A percentile compares a stretch with the other conserved stretches of the same genome.
Conservation (phyloP, 345 rosid genomes). For the Gossypium bickii region DNA sequence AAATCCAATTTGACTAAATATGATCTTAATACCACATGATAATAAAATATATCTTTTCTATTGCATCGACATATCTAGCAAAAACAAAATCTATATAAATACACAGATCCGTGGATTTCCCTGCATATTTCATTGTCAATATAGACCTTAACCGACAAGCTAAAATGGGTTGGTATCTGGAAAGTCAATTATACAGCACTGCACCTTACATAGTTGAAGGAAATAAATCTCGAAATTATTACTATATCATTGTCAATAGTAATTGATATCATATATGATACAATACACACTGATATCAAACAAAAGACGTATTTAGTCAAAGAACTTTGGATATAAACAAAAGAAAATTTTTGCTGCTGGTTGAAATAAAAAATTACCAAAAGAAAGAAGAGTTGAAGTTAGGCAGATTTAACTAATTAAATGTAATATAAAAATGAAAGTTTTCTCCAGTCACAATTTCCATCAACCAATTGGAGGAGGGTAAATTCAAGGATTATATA, state of each 20-base stretch:
- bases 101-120: too few relatives aligned
- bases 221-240: background rate
- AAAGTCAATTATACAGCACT: background rate
- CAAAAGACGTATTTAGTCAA: background rate
- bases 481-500: too few relatives aligned
- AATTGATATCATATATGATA: background rate
- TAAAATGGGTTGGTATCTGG: background rate
- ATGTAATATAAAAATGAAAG: background rate
- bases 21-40: too few relatives aligned
- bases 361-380: background rate
- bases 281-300: background rate
- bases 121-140: too few relatives aligned
- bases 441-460: background rate
- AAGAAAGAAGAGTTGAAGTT: background rate
- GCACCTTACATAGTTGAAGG: background rate
- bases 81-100: too few relatives aligned
- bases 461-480: too few relatives aligned
- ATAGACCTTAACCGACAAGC: background rate
- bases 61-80: too few relatives aligned
- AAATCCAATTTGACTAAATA: too few relatives aligned
- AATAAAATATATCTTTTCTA: too few relatives aligned
- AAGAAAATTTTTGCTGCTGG: too few relatives aligned
- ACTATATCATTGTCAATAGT: background rate
- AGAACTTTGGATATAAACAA: background rate
- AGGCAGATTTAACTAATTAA: too few relatives aligned